Percentiles rank a stretch among this genome's conserved stretches.
Evolutionary conservation across 345 rosid genomes (phyloP).

Genomic region (thale cress (Arabidopsis thaliana)): DNA sequence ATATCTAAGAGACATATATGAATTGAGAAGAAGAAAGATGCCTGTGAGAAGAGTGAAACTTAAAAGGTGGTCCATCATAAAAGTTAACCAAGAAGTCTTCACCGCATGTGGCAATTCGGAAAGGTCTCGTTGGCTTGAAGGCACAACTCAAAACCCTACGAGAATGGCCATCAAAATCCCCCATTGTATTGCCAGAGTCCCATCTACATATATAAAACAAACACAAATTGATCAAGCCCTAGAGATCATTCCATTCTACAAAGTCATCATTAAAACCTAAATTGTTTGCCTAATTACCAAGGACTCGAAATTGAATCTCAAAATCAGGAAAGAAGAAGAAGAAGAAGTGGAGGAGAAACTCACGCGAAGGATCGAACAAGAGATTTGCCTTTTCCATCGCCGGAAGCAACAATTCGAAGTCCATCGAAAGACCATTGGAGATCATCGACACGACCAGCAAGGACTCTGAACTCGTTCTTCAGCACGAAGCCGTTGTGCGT

Average conservation of each 20-base stretch:
- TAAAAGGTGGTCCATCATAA: conserved; percentile 96
- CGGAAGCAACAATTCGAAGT: conserved; percentile 82
- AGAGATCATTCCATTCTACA: not conserved
- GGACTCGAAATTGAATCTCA: not conserved
- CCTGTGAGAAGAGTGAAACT: conserved; percentile 93
- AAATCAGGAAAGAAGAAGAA: not conserved
- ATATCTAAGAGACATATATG: not conserved
- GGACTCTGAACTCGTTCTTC: conserved; percentile 87
- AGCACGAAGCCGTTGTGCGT: conserved; percentile 82
- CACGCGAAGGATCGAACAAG: conserved; percentile 93
- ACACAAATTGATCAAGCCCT: not conserved
- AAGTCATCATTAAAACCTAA: not conserved
- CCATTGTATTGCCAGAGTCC: conserved; percentile 94
- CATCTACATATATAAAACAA: conserved; percentile 59
- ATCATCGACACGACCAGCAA: conserved; percentile 91
- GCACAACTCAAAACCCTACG: conserved; percentile 86
- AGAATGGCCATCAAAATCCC: conserved; percentile 97
- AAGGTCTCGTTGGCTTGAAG: conserved; percentile 91
- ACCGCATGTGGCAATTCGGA: conserved; percentile 87
- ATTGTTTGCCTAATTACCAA: not conserved
- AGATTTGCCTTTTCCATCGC: conserved; percentile 94
- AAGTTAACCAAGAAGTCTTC: conserved; percentile 93
- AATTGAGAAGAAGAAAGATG: conserved; percentile 12
- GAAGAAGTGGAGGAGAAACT: conserved; percentile 41
- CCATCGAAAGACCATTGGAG: conserved; percentile 97